Conservation (phyloP, 257 asterid genomes). For the Ocimum tenuiflorum region DNA sequence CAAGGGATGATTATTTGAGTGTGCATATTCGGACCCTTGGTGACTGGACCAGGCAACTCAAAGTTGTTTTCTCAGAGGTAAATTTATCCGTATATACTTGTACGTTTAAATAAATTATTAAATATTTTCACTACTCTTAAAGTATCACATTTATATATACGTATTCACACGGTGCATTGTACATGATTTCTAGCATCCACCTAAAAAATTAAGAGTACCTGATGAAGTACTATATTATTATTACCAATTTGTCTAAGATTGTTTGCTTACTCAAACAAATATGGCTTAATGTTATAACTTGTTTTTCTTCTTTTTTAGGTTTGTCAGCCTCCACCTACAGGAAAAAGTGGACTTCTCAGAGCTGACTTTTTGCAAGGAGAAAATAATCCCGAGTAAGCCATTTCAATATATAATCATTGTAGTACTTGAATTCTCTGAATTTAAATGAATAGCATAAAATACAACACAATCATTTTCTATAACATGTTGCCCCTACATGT, state of each 20-base stretch:
- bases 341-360: conserved; percentile 83
- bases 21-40: conserved; percentile 77
- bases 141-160: too few relatives aligned
- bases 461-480: too few relatives aligned
- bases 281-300: neutral
- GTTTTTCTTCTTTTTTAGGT: conserved; percentile 41
- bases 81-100: neutral
- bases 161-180: too few relatives aligned
- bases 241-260: too few relatives aligned
- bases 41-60: conserved; percentile 85
- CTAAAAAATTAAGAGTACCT: too few relatives aligned
- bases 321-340: conserved; percentile 76
- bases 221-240: too few relatives aligned
- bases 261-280: too few relatives aligned
- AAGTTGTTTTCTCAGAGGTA: conserved; percentile 64
- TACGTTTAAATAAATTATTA: neutral
- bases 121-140: too few relatives aligned
- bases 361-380: conserved; percentile 61
- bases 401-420: neutral
- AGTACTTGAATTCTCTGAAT: neutral
- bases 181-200: too few relatives aligned
- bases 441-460: neutral
- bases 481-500: neutral
- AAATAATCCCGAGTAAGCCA: conserved; percentile 59
- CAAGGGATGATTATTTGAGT: conserved; percentile 71